These are phyloP conservation scores for Colletotrichum graminicola DNA, from an alignment of 2,329 filamentous ascomycete species.

Conservation along the genomic window DNA sequence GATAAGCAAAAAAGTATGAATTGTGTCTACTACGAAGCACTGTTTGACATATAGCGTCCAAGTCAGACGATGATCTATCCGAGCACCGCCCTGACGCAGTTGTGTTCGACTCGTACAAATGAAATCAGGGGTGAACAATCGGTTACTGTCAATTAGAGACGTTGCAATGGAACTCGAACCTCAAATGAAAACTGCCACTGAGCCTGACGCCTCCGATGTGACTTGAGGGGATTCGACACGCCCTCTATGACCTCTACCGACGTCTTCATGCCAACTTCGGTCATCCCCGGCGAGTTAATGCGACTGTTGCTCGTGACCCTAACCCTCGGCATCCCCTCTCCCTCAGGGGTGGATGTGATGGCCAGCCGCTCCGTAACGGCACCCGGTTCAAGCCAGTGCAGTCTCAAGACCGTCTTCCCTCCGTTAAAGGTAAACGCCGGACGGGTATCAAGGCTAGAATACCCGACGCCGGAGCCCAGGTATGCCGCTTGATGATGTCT, in stretches of 20 bases:
- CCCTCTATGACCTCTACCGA: no score
- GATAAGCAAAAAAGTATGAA: neutral
- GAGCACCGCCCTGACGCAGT: neutral
- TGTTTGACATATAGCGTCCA: neutral
- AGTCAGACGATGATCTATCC: neutral
- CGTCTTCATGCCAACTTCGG: neutral
- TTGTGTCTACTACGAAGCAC: no score
- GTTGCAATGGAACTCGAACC: no score
- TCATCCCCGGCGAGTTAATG: neutral
- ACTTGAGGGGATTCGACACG: no score
- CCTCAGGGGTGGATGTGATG: neutral
- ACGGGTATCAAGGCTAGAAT: neutral
- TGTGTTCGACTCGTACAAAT: neutral
- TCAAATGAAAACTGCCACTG: no score
- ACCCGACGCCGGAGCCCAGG: neutral
- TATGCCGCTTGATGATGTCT: neutral
- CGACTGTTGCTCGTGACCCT: neutral
- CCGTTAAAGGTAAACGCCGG: neutral
- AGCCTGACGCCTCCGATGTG: no score
- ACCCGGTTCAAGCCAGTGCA: neutral
- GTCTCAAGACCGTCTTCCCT: neutral
- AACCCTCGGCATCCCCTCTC: neutral
- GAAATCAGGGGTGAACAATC: neutral
- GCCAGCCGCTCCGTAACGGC: neutral
- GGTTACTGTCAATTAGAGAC: neutral